Percentiles rank a stretch among this genome's conserved stretches.
These are phyloP conservation scores for Lodderomyces elongisporus DNA, from an alignment of 1,139 yeast genomes.

Conservation along the genomic window DNA sequence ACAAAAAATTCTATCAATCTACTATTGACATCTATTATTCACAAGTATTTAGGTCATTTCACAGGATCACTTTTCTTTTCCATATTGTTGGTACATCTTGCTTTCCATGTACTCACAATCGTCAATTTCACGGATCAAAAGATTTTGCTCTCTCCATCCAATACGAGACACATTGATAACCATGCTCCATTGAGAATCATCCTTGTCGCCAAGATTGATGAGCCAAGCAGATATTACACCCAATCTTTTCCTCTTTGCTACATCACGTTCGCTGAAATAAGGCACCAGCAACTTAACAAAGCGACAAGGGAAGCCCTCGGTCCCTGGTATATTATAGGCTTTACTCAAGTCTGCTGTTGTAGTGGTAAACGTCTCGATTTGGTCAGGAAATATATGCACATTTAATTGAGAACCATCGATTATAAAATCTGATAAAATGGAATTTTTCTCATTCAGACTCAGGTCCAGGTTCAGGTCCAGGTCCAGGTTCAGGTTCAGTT, in stretches of 20 bases:
- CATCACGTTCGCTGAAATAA: slow-evolving; percentile 20
- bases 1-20: too few species aligned
- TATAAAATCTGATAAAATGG: slow-evolving; percentile 16
- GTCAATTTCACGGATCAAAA: neutral
- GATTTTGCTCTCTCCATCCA: slow-evolving; percentile 5
- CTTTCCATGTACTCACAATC: neutral
- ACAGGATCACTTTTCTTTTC: too few species aligned
- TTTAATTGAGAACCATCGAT: slow-evolving; percentile 28
- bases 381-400: slow-evolving; percentile 20
- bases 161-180: slow-evolving; percentile 27
- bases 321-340: too few species aligned
- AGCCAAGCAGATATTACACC: slow-evolving; percentile 34
- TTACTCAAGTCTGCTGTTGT: too few species aligned
- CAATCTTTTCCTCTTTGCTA: slow-evolving; percentile 18
- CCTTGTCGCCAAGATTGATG: slow-evolving; percentile 13
- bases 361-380: slow-evolving; percentile 29
- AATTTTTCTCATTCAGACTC: too few species aligned
- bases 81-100: neutral
- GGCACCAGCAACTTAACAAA: slow-evolving; percentile 36
- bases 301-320: too few species aligned
- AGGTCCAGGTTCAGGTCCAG: too few species aligned
- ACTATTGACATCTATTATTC: too few species aligned
- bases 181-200: slow-evolving; percentile 16
- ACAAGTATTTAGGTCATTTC: too few species aligned
- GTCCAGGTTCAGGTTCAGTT: too few species aligned